Base-by-base conservation (phyloP, 1,284 basidiomycete genomes). In the Cryptococcus depauperatus region DNA sequence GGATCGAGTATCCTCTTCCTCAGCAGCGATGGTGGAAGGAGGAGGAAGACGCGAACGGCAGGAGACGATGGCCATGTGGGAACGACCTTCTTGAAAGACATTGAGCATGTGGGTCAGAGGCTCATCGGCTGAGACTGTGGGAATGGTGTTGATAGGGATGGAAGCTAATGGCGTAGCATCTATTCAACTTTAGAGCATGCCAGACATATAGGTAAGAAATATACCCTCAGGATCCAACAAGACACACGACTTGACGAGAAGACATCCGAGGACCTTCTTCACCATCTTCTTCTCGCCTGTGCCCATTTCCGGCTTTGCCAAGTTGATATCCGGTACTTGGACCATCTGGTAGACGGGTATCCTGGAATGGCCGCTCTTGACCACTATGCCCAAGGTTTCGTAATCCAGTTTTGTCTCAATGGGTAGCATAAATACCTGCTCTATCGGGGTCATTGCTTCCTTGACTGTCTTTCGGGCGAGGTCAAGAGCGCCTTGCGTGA, bases 31-130 rank as follows among this genome's bases (percentile, higher is more conserved):
- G n/a, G n/a, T n/a, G n/a, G n/a, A n/a, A 5, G 39, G 39, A 32
- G 63, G 59, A 38, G 62, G 51, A 27, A 51, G 27, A 46, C 57
- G 37, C 44, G 57, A 77, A 75, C 54, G 50, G 37, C 83, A 78
- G 47, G 80, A 81, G 51, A 93, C 87, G 53, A 92, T 84, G 25
- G 90, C 90, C 77, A 93, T 89, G 64, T 93, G 89, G 34, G 83
- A 86, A 32, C 86, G 78, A 28, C 60, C 89, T 62, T 91, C 87
- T 66, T 92, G 89, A 69, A 93, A 93, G 50, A 78, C 83, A 65
- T 92, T 89, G 43, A 93, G 77, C 54, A 92, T 85, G 32, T 85
- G 83, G 18, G 92, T 78, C 4, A 93, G 74, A 18, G 87, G 79
- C 66, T 91, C 86, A 57, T 92, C 86, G 46, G 80, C 82, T 1